phyloP scores from a whole-genome alignment of 306 rosid species.

The Rubus idaeus region DNA sequence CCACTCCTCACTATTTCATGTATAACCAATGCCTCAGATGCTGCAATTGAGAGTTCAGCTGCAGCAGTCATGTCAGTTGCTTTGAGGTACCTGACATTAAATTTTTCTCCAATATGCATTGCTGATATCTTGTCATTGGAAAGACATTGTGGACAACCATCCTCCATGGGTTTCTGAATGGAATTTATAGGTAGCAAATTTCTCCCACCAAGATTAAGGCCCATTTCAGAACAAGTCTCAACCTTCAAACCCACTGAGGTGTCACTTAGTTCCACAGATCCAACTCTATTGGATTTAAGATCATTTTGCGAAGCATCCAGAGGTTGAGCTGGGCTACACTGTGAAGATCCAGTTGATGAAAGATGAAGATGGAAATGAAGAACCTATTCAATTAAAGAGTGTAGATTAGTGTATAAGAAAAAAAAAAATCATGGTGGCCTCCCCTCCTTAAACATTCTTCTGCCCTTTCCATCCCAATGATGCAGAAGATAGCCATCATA shows the following conservation, averaged over 20 bases:
- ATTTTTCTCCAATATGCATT: conserved; percentile 34
- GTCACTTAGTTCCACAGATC: conserved; percentile 37
- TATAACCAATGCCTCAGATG: conserved; percentile 89
- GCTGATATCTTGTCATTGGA: conserved; percentile 34
- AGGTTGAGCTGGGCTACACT: conserved; percentile 40
- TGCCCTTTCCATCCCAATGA: background rate
- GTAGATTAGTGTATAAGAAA: conserved; percentile 5
- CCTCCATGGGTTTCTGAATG: conserved; percentile 31
- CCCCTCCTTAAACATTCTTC: background rate
- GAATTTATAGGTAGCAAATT: conserved; percentile 26
- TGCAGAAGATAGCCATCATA: background rate
- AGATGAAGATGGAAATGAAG: conserved; percentile 63
- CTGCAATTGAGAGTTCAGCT: conserved; percentile 72
- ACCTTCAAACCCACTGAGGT: conserved; percentile 34
- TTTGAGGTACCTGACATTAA: conserved; percentile 31
- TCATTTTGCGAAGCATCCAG: conserved; percentile 40
- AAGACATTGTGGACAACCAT: conserved; percentile 30
- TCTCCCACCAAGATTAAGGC: conserved; percentile 28
- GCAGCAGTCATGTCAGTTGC: conserved; percentile 51
- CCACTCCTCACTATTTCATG: conserved; percentile 55
- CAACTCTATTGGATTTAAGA: conserved; percentile 31
- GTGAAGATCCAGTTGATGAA: conserved; percentile 56
- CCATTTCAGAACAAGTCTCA: conserved; percentile 26
- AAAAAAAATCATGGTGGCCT: background rate
- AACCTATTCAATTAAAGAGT: conserved; percentile 44